Evolutionary conservation across 1,284 basidiomycete genomes (phyloP), one percentile per base, ranked within the genome.

Genomic region (Austroboletus niveus): DNA sequence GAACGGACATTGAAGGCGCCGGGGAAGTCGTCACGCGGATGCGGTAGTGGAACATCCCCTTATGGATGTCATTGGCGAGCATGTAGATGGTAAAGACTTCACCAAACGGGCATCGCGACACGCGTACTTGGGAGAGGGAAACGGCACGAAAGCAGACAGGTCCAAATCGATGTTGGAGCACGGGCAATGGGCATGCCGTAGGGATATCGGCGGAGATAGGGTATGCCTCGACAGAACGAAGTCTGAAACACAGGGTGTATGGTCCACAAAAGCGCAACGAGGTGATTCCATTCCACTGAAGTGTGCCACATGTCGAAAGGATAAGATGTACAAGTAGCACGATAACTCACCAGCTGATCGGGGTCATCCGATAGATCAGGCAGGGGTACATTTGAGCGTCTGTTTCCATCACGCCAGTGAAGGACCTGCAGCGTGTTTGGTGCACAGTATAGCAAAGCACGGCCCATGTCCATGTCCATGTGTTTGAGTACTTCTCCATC

Each of bases 231-330:
- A 84, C 59, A 1, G 78, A 75, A 9, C 75, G 76, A 2, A 72
- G 66, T 52, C 75, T 79, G 56, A 82, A 72, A 27, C 78, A 72
- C 12, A 84, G 61, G 14, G 84, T 60, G 46, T 77, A 75, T 0
- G 70, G 64, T 0, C 75, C 78, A 31, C 80, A 68, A 43, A 81
- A 72, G n/a, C 69, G 72, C 14, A 78, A 54, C 7, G 69, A 72
- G 4, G 77, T 65, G 8, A 82, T 69, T 1, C 74, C 75, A 51
- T 80, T 79, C 73, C 76, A 80, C 82, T 84, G 47, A 20, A 8
- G n/a, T 14, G 17, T 8, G 9, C 17, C n/a, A 15, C 35, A 39
- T 10, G 7, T 3, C 8, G 34, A 56, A 9, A 51, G 32, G 15
- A 42, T 27, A 34, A 12, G 15, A 50, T 46, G 24, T 14, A 36